These are phyloP conservation scores for Lachancea dasiensis DNA, from an alignment of 805 yeast genomes.

Conservation along the genomic window DNA sequence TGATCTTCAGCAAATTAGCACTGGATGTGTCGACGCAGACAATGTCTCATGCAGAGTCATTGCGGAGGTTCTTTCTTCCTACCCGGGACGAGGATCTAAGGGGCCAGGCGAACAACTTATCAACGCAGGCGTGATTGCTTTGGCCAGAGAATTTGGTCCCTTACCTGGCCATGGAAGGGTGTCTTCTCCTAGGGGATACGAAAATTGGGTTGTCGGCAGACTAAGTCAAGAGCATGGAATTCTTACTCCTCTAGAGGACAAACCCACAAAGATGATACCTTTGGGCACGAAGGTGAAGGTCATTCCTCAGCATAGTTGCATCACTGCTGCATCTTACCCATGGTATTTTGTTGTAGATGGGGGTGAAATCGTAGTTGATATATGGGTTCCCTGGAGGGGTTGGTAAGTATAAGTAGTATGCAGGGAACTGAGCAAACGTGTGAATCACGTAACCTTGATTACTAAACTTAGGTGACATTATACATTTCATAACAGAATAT, in stretches of 20 bases:
- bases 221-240: constrained; percentile 80
- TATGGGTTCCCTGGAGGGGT: constrained; percentile 61
- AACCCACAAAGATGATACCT: constrained; percentile 16
- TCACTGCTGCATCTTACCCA: constrained; percentile 56
- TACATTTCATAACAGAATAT: constrained; percentile 46
- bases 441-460: too few relatives aligned
- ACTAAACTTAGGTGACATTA: too few relatives aligned
- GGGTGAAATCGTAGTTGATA: constrained; percentile 45
- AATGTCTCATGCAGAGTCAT: constrained; percentile 48
- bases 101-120: constrained; percentile 44
- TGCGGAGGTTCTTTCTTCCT: constrained; percentile 54
- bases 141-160: constrained; percentile 58
- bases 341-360: constrained; percentile 52
- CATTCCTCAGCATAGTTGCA: constrained; percentile 69
- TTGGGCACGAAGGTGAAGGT: constrained; percentile 49
- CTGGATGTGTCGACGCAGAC: constrained; percentile 45
- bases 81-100: constrained; percentile 45
- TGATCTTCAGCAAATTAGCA: constrained; percentile 73
- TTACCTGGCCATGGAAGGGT: constrained; percentile 51
- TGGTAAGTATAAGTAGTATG: constrained; percentile 33
- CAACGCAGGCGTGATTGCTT: constrained; percentile 67
- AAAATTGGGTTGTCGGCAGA: constrained; percentile 57
- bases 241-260: constrained; percentile 40
- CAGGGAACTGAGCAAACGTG: too few relatives aligned
- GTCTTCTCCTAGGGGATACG: constrained; percentile 27